A percentile compares a stretch with the other conserved stretches of the same genome.
phyloP scores from a whole-genome alignment of 2,329 filamentous ascomycete genomes.

The Penicillium psychrosexuale region DNA sequence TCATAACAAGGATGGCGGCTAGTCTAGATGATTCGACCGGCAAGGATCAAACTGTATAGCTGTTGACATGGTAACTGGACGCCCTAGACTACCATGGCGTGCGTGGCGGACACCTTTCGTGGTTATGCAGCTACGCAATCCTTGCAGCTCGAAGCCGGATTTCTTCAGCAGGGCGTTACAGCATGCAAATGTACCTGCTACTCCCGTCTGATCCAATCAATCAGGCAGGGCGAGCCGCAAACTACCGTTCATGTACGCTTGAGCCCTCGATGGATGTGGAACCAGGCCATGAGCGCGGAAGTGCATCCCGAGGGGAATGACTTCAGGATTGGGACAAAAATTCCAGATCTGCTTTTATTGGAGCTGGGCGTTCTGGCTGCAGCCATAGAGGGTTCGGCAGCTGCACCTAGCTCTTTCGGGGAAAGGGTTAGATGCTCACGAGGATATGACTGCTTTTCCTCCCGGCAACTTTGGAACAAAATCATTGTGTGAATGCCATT shows the following conservation, averaged over 20 bases:
- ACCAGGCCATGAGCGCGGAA: not conserved
- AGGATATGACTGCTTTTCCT: not conserved
- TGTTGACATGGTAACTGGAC: conserved; percentile 2
- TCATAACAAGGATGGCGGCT: not conserved
- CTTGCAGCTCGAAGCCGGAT: conserved; percentile 3
- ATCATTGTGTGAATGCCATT: not conserved
- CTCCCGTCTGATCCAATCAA: not conserved
- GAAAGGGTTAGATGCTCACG: not conserved
- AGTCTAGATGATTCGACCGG: not conserved
- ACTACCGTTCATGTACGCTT: conserved; percentile 23
- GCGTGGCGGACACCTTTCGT: not conserved
- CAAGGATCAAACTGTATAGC: conserved; percentile 2
- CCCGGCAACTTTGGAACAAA: not conserved
- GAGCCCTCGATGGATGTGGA: not conserved
- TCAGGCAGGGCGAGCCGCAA: conserved; percentile 5
- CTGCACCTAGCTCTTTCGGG: not conserved
- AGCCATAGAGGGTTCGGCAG: not conserved
- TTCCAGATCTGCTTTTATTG: not conserved
- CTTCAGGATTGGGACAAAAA: not conserved
- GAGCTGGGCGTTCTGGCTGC: not conserved
- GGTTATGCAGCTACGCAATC: not conserved
- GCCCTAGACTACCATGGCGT: not conserved
- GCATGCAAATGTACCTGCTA: conserved; percentile 1
- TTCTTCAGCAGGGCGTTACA: not conserved
- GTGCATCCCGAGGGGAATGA: not conserved